Base-by-base conservation (phyloP, 2,329 filamentous ascomycete genomes). In the Calonectria multiphialidica region DNA sequence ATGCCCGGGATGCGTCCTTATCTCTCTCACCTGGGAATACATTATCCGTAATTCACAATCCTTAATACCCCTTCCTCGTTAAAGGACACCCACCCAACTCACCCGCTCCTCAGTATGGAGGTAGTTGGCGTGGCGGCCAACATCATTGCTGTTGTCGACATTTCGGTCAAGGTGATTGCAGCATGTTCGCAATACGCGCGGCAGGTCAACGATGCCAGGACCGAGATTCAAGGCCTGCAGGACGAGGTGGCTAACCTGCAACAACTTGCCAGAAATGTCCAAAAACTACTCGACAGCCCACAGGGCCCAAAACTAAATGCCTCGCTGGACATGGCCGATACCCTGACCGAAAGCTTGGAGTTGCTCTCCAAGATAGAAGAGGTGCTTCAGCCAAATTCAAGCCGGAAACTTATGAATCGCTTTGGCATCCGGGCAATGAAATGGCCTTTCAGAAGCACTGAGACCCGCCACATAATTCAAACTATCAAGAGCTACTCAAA, bases 361-460 rank as follows among this genome's bases (percentile, higher is more conserved):
- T 45, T 40, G 35, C 63, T 66, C 9, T 18, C 35, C 21, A n/a
- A 40, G 5, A 13, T 66, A 16, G 23, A 28, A 12, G 15, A 66
- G 8, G 8, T 28, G 13, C 35, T 59, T 23, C 63, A 63, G 45
- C 35, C 47, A 44, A 21, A 28, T 21, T 55, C 28, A 7, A 37
- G 55, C 8, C 55, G 44, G 3, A 50, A 49, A 13, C 16, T 30
- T 28, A 68, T 68, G 53, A 55, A 21, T 13, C 66, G 66, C 6
- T 44, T 62, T 42, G 66, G 66, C 18, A 8, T 67, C 13, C 47
- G 64, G 30, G 40, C 42, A 8, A 21, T 70, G 21, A 59, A 61
- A 53, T 70, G 67, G 67, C 67, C 67, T 12, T 65, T 70, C n/a
- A 35, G 44, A 18, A 55, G n/a, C 35, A 42, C 40, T 5, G 67